Evolutionary conservation across 2,329 filamentous ascomycete species (phyloP), one percentile per base, ranked within the genome.

Genomic region (Claviceps pusilla): DNA sequence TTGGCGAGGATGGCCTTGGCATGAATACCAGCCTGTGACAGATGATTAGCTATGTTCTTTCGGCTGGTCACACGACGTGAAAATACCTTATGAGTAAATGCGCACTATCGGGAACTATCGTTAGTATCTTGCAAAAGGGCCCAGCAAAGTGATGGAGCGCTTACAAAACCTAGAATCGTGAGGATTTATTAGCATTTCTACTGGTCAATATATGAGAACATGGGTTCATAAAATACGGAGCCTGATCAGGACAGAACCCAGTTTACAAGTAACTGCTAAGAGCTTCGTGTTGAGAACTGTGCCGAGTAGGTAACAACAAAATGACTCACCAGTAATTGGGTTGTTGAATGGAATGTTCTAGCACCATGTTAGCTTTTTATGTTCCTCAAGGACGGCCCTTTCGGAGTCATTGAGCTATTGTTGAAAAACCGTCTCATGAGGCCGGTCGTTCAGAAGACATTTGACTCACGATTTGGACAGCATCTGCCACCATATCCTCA

Each of bases 401-500:
- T 41, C 4, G 28, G 3, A 14, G 16, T 14, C 28, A 9, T 33
- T 4, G 6, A 7, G 28, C 39, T 33, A 35, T 14, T 7, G 10
- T 14, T 6, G 50, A n/a, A 19, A 3, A 51, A 24, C 19, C 45
- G 10, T n/a, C 14, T 31, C 39, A 7, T 9, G 2, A 33, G n/a
- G 28, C 16, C 14, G 28, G 16, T 12, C 12, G 10, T 24, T 33
- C 7, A 11, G 11, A 28, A 16, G 11, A 45, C 5, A 7, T 7
- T 51, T 24, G 11, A 51, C 50, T 51, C 50, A 51, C 50, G 35
- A 59, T 56, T 31, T 59, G 51, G 35, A 59, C 58, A 2, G 57
- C 58, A 10, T 59, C 57, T 60, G 87, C 86, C 53, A 94, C 87
- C 54, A 93, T 73, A 64, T 91, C 86, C 73, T 94, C 88, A 58